Evolutionary conservation across 2,329 filamentous ascomycete genomes (phyloP).

Genomic region (Capronia epimyces): DNA sequence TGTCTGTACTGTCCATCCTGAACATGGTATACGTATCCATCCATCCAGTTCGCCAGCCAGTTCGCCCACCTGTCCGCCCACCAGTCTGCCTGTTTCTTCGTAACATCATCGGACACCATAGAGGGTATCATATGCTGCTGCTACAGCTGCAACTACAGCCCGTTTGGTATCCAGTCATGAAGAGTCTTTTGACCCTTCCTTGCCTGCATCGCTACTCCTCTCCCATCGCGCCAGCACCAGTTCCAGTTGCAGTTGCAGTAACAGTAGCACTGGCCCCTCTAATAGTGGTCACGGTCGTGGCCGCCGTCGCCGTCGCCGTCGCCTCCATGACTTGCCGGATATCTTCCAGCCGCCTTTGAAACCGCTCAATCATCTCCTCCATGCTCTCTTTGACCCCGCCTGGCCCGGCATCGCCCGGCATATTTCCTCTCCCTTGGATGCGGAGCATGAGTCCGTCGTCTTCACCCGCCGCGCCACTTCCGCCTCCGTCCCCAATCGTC

Average conservation of each 20-base stretch:
- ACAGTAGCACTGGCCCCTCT: background rate
- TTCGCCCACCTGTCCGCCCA: no score
- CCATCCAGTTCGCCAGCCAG: no score
- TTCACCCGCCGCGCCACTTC: constrained; percentile 46
- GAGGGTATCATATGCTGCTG: no score
- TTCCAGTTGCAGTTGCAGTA: background rate
- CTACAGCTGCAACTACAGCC: no score
- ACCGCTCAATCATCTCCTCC: constrained; percentile 45
- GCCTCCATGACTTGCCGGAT: constrained; percentile 38
- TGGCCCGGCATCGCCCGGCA: constrained; percentile 29
- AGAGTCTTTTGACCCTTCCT: background rate
- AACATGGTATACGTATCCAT: no score
- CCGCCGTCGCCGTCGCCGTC: background rate
- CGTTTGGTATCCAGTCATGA: no score
- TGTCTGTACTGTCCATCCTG: no score
- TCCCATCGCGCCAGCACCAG: background rate
- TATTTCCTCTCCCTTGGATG: constrained; percentile 36
- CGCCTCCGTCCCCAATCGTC: constrained; percentile 55
- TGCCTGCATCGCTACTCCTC: background rate
- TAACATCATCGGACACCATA: no score
- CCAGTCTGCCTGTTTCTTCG: no score
- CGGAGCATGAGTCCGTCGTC: constrained; percentile 42
- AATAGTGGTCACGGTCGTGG: background rate
- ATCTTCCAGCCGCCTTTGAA: constrained; percentile 42
- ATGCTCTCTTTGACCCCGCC: constrained; percentile 32